Evolutionary conservation across 805 yeast genomes (phyloP).

Genomic region (Schwanniomyces pseudopolymorphus): DNA sequence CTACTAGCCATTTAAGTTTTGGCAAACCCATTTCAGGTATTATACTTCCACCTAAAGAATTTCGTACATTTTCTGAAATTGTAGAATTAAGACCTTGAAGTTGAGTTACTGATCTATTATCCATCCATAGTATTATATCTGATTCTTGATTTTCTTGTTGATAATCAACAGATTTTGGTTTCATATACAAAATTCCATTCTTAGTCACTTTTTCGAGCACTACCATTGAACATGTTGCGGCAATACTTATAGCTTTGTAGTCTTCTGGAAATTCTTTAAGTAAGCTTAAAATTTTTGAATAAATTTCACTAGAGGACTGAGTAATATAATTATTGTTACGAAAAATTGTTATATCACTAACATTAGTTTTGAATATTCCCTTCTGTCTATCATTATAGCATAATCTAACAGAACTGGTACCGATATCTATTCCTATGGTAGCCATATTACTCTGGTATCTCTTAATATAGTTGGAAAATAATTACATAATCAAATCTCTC

Average conservation of each 20-base stretch:
- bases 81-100: conserved; percentile 24
- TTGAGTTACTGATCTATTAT: conserved; percentile 41
- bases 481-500: neutral
- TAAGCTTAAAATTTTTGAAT: conserved; percentile 25
- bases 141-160: conserved; percentile 16
- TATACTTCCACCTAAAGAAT: conserved; percentile 42
- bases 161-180: conserved; percentile 26
- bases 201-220: conserved; percentile 28
- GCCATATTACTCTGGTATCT: conserved; percentile 1
- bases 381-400: conserved; percentile 24
- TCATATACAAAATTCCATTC: conserved; percentile 22
- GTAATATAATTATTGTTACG: conserved; percentile 24
- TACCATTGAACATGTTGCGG: conserved; percentile 63
- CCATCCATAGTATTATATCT: conserved; percentile 63
- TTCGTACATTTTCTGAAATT: conserved; percentile 17
- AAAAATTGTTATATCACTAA: conserved; percentile 17
- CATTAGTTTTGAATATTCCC: conserved; percentile 6
- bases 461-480: neutral
- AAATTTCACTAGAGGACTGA: conserved; percentile 43
- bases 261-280: conserved; percentile 9
- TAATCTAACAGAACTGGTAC: conserved; percentile 50
- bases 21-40: conserved; percentile 62
- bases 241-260: conserved; percentile 19
- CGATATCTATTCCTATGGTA: conserved; percentile 48
- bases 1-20: conserved; percentile 42